phyloP scores from a whole-genome alignment of 345 rosid species.

The Acer yangbiense region DNA sequence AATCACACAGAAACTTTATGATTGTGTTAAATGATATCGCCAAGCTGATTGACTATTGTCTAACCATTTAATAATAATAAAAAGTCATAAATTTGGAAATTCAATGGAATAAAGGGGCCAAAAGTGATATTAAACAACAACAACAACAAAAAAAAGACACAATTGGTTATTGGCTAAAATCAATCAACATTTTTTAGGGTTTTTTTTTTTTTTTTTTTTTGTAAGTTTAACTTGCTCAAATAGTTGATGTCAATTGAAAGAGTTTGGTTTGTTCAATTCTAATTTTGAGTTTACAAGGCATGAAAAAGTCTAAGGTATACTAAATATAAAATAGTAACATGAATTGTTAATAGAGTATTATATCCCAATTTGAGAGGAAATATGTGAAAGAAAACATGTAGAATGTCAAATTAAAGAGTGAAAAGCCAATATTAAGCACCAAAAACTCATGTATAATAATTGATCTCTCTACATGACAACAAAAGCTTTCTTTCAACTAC shows the following conservation, averaged over 20 bases:
- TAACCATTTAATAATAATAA: no score
- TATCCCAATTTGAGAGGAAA: background rate
- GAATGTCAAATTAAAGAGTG: background rate
- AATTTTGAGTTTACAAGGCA: background rate
- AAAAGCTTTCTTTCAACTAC: background rate
- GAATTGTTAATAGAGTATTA: background rate
- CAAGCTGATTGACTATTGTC: no score
- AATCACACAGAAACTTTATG: no score
- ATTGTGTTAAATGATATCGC: no score
- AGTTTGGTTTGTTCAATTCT: background rate
- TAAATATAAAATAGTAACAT: no score
- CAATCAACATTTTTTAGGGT: no score
- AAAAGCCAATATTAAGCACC: conserved; percentile 4
- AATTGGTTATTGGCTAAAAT: background rate
- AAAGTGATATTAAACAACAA: background rate
- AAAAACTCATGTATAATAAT: conserved; percentile 2
- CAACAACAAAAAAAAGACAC: background rate
- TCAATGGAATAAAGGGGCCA: background rate
- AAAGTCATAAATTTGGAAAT: background rate
- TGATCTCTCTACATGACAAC: background rate
- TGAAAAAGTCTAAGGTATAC: background rate
- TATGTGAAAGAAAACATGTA: background rate
- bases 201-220: no score
- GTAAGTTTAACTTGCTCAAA: background rate
- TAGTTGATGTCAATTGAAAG: background rate